Base-by-base conservation (phyloP, 1,284 basidiomycete species). In the Hortiboletus rubellus region DNA sequence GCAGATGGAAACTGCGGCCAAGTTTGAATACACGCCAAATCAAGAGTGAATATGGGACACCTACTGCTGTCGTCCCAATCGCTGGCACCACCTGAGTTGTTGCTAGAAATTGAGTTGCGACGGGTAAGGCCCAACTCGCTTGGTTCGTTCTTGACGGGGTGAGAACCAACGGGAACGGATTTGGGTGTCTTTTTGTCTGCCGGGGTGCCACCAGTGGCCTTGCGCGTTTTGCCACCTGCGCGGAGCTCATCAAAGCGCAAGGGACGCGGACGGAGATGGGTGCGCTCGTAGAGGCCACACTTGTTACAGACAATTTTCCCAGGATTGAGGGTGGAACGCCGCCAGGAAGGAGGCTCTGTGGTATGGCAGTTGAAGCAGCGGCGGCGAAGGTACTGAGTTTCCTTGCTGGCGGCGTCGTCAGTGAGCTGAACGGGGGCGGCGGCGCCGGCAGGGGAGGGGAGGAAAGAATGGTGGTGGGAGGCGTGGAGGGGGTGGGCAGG, bases 231-330 rank as follows among this genome's bases (percentile, higher is more conserved):
- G 73, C 86, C 87, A 11, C 89, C 89, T 0, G 89, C 86, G 5
- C 90, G 84, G 40, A 92, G 80, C 73, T 92, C 90, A 72, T 92
- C 90, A 64, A 92, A 92, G 53, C 90, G 86, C 27, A 91, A 79
- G 14, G 91, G 91, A 15, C 91, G 81, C 8, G 90, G 84, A 33
- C 91, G 83, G 59, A 92, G 71, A 63, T 92, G 90, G 14, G 91
- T 92, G 67, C 90, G 87, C 74, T 92, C 90, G 70, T 92, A 92
- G 41, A 92, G 79, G 18, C 90, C 90, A 63, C 90, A 92, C 78
- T 92, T 92, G 82, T 92, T 92, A 81, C 90, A 92, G 52, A 92
- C 91, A 68, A 92, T 92, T 75, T 92, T 92, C 62, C 90, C 91
- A 3, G 89, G 89, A 73, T 91, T 91, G 68, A 92, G 85, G 8